Base-by-base conservation (phyloP, 1,139 yeast species). In the Wickerhamomyces sp. region DNA sequence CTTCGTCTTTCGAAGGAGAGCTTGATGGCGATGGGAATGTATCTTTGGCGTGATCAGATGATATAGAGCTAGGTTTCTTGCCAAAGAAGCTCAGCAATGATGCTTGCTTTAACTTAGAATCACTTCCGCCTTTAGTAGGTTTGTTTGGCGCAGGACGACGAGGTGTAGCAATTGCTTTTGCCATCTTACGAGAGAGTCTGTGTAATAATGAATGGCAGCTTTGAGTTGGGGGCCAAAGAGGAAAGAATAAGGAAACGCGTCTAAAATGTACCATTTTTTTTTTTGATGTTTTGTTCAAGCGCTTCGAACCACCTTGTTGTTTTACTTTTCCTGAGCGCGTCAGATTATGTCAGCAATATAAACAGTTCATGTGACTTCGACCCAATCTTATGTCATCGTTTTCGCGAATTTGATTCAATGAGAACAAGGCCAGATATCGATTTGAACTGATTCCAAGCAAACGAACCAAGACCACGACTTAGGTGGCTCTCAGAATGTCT, bases 1-100 rank as follows among this genome's bases (percentile, higher is more conserved):
- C 5, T 4, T 20, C 13, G 10, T 24, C 17, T 24, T 25, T 36
- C 16, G 37, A 29, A 23, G 42, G 40, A 29, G 42, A 44, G 18
- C 42, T 28, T 24, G 42, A 27, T 22, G 42, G 35, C 21, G 47
- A 42, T n/a, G 46, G 31, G 29, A 42, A 44, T 32, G 42, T 40
- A 11, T 38, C 35, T 10, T 45, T 33, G 2, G 35, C 20, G 7
- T 30, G 26, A 7, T 15, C 36, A 10, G 35, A 23, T 26, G 22
- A 12, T 2, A 23, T 19, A 16, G 28, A n/a, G 4, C 17, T 16
- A 4, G 38, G 27, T 10, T 36, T 36, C 16, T 39, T 41, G 9
- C 33, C 26, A 26, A 43, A 43, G 35, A 43, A 43, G 28, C 23
- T 41, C 29, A 43, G 16, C 30, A 43, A 20, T 2, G 44, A 30